Evolutionary conservation across 352 stramenopile species (phyloP), one percentile per base, ranked within the genome.

Genomic region (Globisporangium alternatum): DNA sequence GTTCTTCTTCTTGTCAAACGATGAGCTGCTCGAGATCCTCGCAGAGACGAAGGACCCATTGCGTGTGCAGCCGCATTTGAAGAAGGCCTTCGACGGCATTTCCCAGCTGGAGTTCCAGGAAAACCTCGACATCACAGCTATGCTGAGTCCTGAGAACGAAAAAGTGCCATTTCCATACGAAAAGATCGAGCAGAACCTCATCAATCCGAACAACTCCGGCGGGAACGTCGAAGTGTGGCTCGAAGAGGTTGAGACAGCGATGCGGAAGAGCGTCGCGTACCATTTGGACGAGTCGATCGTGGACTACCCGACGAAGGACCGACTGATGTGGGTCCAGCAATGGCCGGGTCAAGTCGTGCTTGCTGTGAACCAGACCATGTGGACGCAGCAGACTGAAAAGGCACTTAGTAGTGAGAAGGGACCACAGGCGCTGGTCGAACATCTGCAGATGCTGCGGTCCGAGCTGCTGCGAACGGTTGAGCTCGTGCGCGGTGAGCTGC

Each of bases 41-140:
- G 89, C 93, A 2, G 91, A 98, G 68, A 96, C 89, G 1, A 97
- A 97, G 68, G 95, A 98, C 61, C 95, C 95, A 2, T 64, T 97
- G 35, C 81, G 91, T n/a, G 94, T 98, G n/a, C 92, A 98, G 68
- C 94, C 94, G 5, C 90, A 97, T 67, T 69, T 98, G 15, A 98
- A 98, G 71, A 98, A 98, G 47, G 87, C 85, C 17, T 98, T 98
- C 57, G 94, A 98, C 62, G 95, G 95, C 21, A 98, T 98, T 66
- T 74, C 80, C 12, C 81, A 88, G 53, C 81, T 98, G 19, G 91
- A 98, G 56, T 98, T 98, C 65, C 82, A 97, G 55, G 65, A 86
- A 7, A 97, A 96, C 61, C 67, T 97, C 45, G 89, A 98, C 60
- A 98, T 98, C 63, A 95, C 90, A 0, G 90, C 93, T 10, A 96